Evolutionary conservation across 345 rosid genomes (phyloP), one percentile per base, ranked within the genome.

Genomic region (Nasturtium officinale): DNA sequence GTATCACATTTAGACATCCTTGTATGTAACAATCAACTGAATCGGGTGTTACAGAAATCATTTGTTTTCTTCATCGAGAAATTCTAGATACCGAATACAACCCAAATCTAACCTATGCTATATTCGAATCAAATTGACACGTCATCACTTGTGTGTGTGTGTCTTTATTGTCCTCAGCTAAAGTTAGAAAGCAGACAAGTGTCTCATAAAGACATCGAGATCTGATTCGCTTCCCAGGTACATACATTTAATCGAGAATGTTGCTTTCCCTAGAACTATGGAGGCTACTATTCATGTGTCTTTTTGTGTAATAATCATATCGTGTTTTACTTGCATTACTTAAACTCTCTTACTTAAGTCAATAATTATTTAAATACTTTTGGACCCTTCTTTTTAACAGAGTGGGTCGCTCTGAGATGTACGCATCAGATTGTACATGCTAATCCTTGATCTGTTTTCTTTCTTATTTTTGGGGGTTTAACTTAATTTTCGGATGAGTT

Each of bases 181-280:
- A 43, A 40, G 59, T 40, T 13, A 74, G 43, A 65, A 65, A 74
- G 25, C 30, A 61, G 75, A 70, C 80, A 76, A 38, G 75, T 70
- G 72, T 77, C 76, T 77, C 60, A 15, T 47, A 77, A 56, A 56
- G 76, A 35, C 48, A 77, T 56, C n/a, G 29, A 70, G 35, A 67
- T 65, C 77, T 67, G 67, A 67, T 75, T 75, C 52, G 61, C 47
- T 70, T 76, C 60, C 70, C 60, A 68, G 62, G 51, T 62, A 69
- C 65, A 69, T 76, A 62, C 79, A 69, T 59, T 76, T 76, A 55
- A 63, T 69, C 79, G 60, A 30, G 74, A 29, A 60, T 55, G 80
- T 77, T 55, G 65, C 71, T 70, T 77, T 77, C 78, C 75, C 80
- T 28, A 20, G 2, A 46, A 63, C 76, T 69, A 76, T 76, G 80